A percentile compares a stretch with the other conserved stretches of the same genome.
Evolutionary conservation across 2,329 filamentous ascomycete genomes (phyloP).

Genomic region (Aspergillus cejpii): DNA sequence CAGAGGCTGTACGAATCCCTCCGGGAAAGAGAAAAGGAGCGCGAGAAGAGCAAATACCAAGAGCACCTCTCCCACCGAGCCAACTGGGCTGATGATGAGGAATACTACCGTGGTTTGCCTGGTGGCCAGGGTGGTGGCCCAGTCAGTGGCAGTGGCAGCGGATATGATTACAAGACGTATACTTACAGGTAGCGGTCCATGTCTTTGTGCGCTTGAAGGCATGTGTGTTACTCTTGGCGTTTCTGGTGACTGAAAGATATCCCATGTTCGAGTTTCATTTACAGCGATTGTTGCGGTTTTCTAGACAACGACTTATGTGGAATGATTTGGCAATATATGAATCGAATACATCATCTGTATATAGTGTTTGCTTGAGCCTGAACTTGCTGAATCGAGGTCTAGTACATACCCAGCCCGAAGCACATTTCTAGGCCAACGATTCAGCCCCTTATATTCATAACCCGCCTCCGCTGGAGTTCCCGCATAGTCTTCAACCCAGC

Average conservation of each 20-base stretch:
- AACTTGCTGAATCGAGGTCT: too few relatives aligned
- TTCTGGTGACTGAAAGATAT: background rate
- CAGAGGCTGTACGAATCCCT: constrained; percentile 22
- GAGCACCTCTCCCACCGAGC: constrained; percentile 20
- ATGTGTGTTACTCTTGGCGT: background rate
- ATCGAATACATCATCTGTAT: background rate
- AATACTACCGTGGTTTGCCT: constrained; percentile 35
- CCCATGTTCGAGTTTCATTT: background rate
- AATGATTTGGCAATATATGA: background rate
- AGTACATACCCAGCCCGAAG: background rate
- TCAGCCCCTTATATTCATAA: constrained; percentile 6
- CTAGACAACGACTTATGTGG: constrained; percentile 2
- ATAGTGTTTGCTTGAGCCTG: background rate
- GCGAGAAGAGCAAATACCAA: constrained; percentile 25
- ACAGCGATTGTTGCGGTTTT: background rate
- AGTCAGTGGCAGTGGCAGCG: constrained; percentile 13
- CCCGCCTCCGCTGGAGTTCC: constrained; percentile 7
- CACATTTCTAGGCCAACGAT: too few relatives aligned
- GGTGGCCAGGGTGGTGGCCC: constrained; percentile 26
- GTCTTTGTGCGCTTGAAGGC: background rate
- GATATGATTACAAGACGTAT: constrained; percentile 25
- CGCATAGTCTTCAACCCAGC: constrained; percentile 26
- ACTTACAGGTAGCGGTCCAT: constrained; percentile 20
- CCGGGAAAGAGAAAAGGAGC: constrained; percentile 25
- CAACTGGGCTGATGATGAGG: constrained; percentile 31